Evolutionary conservation across 768 basidiomycete species (phyloP), one percentile per base, ranked within the genome.

Genomic region (Hortiboletus campestris): DNA sequence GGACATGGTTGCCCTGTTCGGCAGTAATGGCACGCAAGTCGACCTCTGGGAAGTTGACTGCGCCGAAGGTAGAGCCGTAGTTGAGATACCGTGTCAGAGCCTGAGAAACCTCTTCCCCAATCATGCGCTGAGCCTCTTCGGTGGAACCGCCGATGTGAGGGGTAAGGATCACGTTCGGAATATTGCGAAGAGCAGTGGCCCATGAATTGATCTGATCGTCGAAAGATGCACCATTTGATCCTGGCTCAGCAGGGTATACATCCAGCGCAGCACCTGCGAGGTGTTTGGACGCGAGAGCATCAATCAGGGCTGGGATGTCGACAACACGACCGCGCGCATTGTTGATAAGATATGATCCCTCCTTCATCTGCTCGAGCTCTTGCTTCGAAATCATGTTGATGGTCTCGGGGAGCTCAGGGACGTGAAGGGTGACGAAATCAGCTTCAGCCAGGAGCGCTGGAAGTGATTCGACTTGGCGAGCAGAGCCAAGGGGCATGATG

Each of bases 101-200:
- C 34, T 82, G 80, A 6, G 92, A 84, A 46, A 99, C 97, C 72
- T 99, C 97, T 55, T 92, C 87, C 14, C 97, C 97, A 56, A 99
- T 98, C 85, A 95, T 92, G 51, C 86, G 82, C 73, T 99, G 97
- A 6, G 97, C 97, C 72, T 99, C 97, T 72, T 99, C 97, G 17
- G 97, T 99, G 31, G 96, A 98, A 39, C 97, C 97, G 55, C 97
- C 97, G 66, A 99, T 98, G 69, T 99, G 97, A 20, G 97, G 97
- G 0, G 97, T 98, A 65, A 98, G 86, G 67, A 98, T 94, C 58
- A 98, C 83, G 73, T 99, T 99, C 49, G 88, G 85, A 54, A 94
- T 75, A 1, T 76, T 72, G 56, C 91, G 82, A 29, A 99, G 83
- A 22, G 83, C 73, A 58, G 81, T 84, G 7, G 91, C 81, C 88